These are phyloP conservation scores for Rhododendron ovatum DNA, from an alignment of 148 eudicot genomes.

Conservation along the genomic window DNA sequence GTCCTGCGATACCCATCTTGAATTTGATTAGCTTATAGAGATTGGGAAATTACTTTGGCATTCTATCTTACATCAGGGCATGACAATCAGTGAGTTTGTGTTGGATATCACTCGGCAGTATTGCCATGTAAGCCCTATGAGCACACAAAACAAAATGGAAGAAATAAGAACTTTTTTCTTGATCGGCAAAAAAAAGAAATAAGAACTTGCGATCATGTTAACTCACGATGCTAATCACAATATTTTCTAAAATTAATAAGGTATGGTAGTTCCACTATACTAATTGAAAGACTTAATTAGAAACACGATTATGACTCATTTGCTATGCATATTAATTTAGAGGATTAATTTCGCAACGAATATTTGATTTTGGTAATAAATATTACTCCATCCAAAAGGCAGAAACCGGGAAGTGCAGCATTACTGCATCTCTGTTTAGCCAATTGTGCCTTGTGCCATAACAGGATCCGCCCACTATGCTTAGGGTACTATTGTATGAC, in stretches of 20 bases:
- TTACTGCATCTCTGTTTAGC: not conserved
- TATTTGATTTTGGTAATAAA: not conserved
- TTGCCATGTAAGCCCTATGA: not conserved
- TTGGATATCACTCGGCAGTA: not conserved
- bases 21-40: too few species aligned
- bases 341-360: not conserved
- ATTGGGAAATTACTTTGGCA: too few species aligned
- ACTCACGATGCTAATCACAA: too few species aligned
- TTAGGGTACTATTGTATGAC: not conserved
- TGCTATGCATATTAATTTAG: too few species aligned
- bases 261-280: not conserved
- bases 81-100: not conserved
- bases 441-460: not conserved
- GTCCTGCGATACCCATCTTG: not conserved
- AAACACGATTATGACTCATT: too few species aligned
- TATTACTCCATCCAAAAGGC: too few species aligned
- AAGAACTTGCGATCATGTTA: too few species aligned
- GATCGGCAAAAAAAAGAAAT: too few species aligned
- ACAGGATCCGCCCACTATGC: not conserved
- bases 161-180: too few species aligned
- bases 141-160: not conserved
- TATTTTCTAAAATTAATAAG: too few species aligned
- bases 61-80: not conserved
- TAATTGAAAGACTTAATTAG: not conserved
- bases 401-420: too few species aligned